A percentile compares a stretch with the other conserved stretches of the same genome.
Evolutionary conservation across 2,329 filamentous ascomycete species (phyloP).

Genomic region (Fusarium decemcellulare): DNA sequence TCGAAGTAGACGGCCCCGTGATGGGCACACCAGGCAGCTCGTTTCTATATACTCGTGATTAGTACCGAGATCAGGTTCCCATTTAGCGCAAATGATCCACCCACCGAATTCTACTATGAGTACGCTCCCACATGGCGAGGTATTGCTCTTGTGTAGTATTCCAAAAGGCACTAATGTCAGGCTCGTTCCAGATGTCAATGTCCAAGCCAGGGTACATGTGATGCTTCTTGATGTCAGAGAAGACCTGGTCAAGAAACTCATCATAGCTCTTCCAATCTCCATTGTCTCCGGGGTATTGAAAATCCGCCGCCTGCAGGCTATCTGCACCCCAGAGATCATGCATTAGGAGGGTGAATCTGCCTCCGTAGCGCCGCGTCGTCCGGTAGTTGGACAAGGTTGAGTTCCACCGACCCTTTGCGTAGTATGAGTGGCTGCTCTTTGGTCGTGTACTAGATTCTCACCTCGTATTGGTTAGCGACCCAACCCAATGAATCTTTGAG

Average conservation of each 20-base stretch:
- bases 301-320: background rate
- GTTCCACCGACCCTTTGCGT: slow-evolving; percentile 5
- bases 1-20: background rate
- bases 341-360: slow-evolving; percentile 3
- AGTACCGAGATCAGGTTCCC: no score
- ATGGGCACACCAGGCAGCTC: background rate
- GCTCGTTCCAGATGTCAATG: slow-evolving; percentile 11
- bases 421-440: background rate
- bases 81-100: no score
- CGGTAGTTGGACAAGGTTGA: slow-evolving; percentile 10
- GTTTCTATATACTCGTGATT: background rate
- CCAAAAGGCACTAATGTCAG: slow-evolving; percentile 7
- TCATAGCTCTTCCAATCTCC: slow-evolving; percentile 1
- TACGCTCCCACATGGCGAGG: slow-evolving; percentile 6
- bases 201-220: background rate
- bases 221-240: slow-evolving; percentile 7
- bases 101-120: background rate
- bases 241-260: slow-evolving; percentile 3
- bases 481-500: background rate
- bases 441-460: background rate
- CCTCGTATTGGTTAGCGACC: background rate
- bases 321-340: slow-evolving; percentile 10
- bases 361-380: background rate
- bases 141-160: slow-evolving; percentile 5
- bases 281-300: slow-evolving; percentile 4